Base-by-base conservation (phyloP, 805 yeast genomes). In the Metschnikowia vanudenii region DNA sequence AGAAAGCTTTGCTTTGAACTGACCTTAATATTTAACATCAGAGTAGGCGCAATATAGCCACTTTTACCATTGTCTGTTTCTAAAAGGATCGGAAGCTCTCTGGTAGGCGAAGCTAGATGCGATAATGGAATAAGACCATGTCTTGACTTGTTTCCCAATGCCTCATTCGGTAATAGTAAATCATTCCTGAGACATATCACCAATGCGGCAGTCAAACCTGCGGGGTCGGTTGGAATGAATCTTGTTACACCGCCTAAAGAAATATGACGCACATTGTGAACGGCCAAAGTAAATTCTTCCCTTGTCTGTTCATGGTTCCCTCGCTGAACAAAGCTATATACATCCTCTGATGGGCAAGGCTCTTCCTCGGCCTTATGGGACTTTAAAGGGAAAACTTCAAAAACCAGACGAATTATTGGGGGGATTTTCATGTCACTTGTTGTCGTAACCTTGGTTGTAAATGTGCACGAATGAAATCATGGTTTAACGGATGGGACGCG, bases 191-290 rank as follows among this genome's bases (percentile, higher is more conserved):
- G 51, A 31, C 80, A 73, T 30, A 82, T 58, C 0, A 76, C 56
- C 19, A 83, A 61, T 39, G 78, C 68, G 11, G 74, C 65, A 16
- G 69, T 67, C 9, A 81, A 60, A 40, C 86, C 78, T 12, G 75
- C 57, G 0, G 89, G 89, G 54, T 84, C 90, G 0, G 79, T 69
- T 1, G 88, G 81, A 1, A 78, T 54, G 14, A 62, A 56, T 30
- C 62, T 61, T 12, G 19, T 33, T 7, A 18, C n/a, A 3, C 33
- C 39, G 1, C 60, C 47, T 10, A 51, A 8, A 7, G 64, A 59
- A 17, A 55, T 38, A 2, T 14, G 35, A 33, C 40, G 39, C 17
- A 78, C 67, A 53, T 75, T 76, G 56, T 79, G 81, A 0, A 80
- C 82, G 1, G 82, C 85, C 17, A 84, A 58, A 28, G 72, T 70